Conservation (phyloP, 163 green algal species). For the Scenedesmus sp. region DNA sequence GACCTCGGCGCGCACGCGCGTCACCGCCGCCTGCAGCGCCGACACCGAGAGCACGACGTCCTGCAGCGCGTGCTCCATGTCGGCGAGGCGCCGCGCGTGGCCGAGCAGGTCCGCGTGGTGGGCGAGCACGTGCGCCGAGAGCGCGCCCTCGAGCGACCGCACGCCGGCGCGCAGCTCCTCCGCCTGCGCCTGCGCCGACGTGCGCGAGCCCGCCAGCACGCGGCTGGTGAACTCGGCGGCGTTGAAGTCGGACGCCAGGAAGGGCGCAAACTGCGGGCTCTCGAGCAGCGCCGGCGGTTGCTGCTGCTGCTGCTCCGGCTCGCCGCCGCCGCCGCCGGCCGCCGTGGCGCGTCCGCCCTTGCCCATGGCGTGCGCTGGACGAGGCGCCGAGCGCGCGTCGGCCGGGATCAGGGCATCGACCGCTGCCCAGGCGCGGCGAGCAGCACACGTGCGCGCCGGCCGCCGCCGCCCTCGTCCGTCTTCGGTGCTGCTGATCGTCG, state of each 20-base stretch:
- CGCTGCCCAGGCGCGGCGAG: no score
- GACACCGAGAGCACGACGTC: slow-evolving; percentile 75
- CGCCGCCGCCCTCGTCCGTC: no score
- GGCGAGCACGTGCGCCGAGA: slow-evolving; percentile 59
- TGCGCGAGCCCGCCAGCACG: slow-evolving; percentile 69
- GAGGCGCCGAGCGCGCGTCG: no score
- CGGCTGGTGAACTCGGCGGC: slow-evolving; percentile 75
- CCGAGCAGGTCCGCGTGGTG: slow-evolving; percentile 67
- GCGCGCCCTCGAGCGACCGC: slow-evolving; percentile 61
- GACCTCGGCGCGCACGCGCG: slow-evolving; percentile 80
- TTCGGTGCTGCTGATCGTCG: no score
- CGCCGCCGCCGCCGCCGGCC: no score
- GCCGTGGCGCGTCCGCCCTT: no score
- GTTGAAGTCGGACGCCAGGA: slow-evolving; percentile 75
- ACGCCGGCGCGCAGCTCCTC: slow-evolving; percentile 76
- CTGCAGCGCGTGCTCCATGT: slow-evolving; percentile 72
- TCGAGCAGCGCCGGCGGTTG: slow-evolving; percentile 44
- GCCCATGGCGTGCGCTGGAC: no score
- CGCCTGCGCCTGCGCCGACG: slow-evolving; percentile 68
- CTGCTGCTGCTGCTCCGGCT: slow-evolving; percentile 11
- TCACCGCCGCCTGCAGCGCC: slow-evolving; percentile 77
- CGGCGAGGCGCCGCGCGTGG: slow-evolving; percentile 66
- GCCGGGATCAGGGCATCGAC: no score
- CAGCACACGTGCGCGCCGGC: no score
- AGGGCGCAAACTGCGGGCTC: slow-evolving; percentile 64